These are phyloP conservation scores for Polyporus tsugae DNA, from an alignment of 1,284 basidiomycete genomes.

Conservation along the genomic window DNA sequence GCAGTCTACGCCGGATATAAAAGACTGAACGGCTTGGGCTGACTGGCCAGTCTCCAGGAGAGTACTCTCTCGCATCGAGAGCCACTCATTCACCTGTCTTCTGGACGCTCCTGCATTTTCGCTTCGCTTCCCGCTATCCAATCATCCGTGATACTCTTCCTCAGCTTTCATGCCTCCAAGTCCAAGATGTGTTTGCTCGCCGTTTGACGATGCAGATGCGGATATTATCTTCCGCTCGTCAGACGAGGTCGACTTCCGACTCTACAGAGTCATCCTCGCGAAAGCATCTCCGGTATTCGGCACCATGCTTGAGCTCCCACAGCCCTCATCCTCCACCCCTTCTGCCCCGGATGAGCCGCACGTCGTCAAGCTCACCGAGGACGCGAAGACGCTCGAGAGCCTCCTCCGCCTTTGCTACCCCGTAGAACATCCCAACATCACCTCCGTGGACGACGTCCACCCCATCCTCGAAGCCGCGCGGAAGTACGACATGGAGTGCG, in stretches of 20 bases:
- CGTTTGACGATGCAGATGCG: slow-evolving; percentile 25
- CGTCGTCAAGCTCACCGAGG: slow-evolving; percentile 45
- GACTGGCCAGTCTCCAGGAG: background rate
- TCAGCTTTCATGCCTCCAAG: background rate
- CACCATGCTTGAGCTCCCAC: slow-evolving; percentile 34
- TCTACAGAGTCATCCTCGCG: slow-evolving; percentile 26
- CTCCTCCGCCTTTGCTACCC: slow-evolving; percentile 53
- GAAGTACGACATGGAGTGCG: slow-evolving; percentile 33
- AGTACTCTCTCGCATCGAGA: background rate
- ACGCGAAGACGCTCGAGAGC: slow-evolving; percentile 54
- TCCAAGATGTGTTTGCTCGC: no score
- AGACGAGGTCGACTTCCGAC: slow-evolving; percentile 27
- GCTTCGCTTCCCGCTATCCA: background rate
- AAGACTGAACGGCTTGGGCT: background rate
- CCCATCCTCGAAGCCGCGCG: slow-evolving; percentile 29
- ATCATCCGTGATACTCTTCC: no score
- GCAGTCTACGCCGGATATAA: background rate
- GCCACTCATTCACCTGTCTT: background rate
- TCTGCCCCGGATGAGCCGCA: background rate
- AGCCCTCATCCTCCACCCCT: slow-evolving; percentile 36
- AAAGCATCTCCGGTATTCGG: slow-evolving; percentile 24
- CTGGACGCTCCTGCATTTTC: background rate
- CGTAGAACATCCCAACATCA: slow-evolving; percentile 36
- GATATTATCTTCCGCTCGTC: slow-evolving; percentile 25
- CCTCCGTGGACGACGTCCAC: slow-evolving; percentile 13